These are phyloP conservation scores for Nidularia pulvinata DNA, from an alignment of 768 basidiomycete genomes.

Conservation along the genomic window DNA sequence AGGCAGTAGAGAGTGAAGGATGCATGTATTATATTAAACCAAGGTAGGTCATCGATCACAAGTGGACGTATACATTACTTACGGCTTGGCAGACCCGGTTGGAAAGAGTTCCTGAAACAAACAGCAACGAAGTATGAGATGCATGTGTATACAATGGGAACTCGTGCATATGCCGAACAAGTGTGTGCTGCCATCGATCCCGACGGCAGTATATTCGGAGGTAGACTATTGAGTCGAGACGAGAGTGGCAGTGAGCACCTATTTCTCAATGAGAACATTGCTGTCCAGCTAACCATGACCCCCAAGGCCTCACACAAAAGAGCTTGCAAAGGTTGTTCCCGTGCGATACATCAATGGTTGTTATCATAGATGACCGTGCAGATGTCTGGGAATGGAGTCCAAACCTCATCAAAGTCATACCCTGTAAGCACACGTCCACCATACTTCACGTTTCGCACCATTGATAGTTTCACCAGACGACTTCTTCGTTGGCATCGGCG, in stretches of 20 bases:
- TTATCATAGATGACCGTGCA: slow-evolving; percentile 97
- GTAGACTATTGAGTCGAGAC: slow-evolving; percentile 88
- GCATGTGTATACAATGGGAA: slow-evolving; percentile 99
- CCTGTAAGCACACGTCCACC: slow-evolving; percentile 54
- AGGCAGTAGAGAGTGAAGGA: slow-evolving; percentile 70
- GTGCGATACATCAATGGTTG: slow-evolving; percentile 97
- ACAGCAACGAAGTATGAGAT: slow-evolving; percentile 89
- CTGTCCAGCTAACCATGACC: background rate
- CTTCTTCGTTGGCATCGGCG: slow-evolving; percentile 97
- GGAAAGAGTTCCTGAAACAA: slow-evolving; percentile 72
- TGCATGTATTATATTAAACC: slow-evolving; percentile 99
- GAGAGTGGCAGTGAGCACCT: slow-evolving; percentile 88
- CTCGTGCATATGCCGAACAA: slow-evolving; percentile 93
- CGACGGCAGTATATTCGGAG: slow-evolving; percentile 80
- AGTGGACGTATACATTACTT: slow-evolving; percentile 3
- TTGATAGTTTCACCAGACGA: slow-evolving; percentile 61
- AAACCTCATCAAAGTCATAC: slow-evolving; percentile 95
- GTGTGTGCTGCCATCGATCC: slow-evolving; percentile 96
- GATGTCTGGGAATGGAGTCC: slow-evolving; percentile 99
- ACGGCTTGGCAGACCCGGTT: slow-evolving; percentile 60
- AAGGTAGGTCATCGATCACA: slow-evolving; percentile 52
- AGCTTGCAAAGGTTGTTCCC: slow-evolving; percentile 92
- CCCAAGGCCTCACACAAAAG: slow-evolving; percentile 85
- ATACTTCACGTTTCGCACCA: background rate
- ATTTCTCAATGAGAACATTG: slow-evolving; percentile 1